Evolutionary conservation across 768 basidiomycete species (phyloP).

Genomic region (Rhodotorula paludigena): DNA sequence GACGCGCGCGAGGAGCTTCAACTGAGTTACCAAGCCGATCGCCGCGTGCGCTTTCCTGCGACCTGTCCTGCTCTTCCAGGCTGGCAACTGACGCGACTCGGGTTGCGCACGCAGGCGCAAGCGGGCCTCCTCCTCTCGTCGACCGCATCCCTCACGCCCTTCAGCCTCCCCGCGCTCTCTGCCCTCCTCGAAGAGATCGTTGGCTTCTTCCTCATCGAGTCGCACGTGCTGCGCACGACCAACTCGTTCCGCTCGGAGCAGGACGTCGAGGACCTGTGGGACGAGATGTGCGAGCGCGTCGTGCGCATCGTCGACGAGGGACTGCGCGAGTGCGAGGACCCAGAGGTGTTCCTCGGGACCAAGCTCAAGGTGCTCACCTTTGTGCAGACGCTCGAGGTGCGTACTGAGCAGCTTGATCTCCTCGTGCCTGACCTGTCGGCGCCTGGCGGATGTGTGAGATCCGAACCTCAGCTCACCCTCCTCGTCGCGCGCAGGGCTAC

Average conservation of each 20-base stretch:
- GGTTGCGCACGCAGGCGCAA: constrained; percentile 64
- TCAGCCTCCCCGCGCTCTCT: constrained; percentile 54
- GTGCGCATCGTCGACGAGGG: constrained; percentile 68
- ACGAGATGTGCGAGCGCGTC: constrained; percentile 69
- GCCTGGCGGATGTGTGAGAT: no score
- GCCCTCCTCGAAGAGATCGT: constrained; percentile 86
- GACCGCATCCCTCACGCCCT: constrained; percentile 45
- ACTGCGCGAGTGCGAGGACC: constrained; percentile 67
- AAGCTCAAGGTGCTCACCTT: constrained; percentile 81
- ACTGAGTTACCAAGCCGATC: constrained; percentile 90
- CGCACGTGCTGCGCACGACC: constrained; percentile 81
- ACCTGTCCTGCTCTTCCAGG: not conserved
- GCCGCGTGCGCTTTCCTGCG: constrained; percentile 59
- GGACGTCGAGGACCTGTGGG: constrained; percentile 94
- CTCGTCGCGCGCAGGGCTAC: constrained; percentile 58
- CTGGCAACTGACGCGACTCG: not conserved
- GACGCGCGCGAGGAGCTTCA: constrained; percentile 87
- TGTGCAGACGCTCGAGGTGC: constrained; percentile 85
- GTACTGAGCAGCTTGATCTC: constrained; percentile 21
- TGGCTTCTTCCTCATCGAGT: constrained; percentile 96
- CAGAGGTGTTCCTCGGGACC: constrained; percentile 71
- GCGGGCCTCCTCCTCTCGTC: constrained; percentile 81
- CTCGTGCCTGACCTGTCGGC: no score
- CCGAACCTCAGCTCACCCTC: no score
- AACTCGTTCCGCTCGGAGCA: constrained; percentile 76